Base-by-base conservation (phyloP, 495 filamentous ascomycete species). In the Xylaria palmicola region DNA sequence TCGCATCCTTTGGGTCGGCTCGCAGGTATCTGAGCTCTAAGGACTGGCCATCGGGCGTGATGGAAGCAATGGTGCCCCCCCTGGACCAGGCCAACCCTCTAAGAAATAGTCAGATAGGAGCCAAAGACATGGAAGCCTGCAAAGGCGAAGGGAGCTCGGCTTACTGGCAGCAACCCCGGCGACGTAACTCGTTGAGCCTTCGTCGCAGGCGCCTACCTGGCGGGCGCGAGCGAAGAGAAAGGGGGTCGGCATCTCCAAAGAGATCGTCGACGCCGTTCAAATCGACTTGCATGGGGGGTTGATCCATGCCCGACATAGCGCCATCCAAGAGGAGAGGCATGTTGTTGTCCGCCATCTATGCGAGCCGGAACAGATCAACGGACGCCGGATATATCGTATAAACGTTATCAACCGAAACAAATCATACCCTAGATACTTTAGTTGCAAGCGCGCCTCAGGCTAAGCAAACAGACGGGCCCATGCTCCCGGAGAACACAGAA, bases 1-100 rank as follows among this genome's bases (percentile, higher is more conserved):
- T 80, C 0, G 90, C 90, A 75, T 88, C 84, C 13, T 86, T 79
- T 0, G 86, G 82, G 59, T 85, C 81, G 63, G 88, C 89, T 26
- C 83, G 80, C 8, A 98, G 79, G 71, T 90, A 86, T 49, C 87
- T 84, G 12, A 95, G 76, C 60, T 87, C 84, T 30, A 97, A 77
- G 6, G 78, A 79, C 22, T 80, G 80, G 22, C 88, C 87, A 71
- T 90, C 85, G n/a, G 82, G 73, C 22, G 86, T 83, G 65, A 98
- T 88, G 57, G 87, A 87, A 29, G 93, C 93, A 71, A 98, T 90
- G 66, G 86, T 91, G 56, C 94, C 94, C 68, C 86, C 79, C 58
- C 88, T 90, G 17, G 94, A 97, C 95, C 95, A 98, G 49, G 88
- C 88, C 54, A 97, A 83, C 62, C 83, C 88, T 65, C 92, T 96